Percentiles rank a stretch among this genome's conserved stretches.
These are phyloP conservation scores for Penicillium fuscoglaucum DNA, from an alignment of 2,329 filamentous ascomycete genomes.

Conservation along the genomic window DNA sequence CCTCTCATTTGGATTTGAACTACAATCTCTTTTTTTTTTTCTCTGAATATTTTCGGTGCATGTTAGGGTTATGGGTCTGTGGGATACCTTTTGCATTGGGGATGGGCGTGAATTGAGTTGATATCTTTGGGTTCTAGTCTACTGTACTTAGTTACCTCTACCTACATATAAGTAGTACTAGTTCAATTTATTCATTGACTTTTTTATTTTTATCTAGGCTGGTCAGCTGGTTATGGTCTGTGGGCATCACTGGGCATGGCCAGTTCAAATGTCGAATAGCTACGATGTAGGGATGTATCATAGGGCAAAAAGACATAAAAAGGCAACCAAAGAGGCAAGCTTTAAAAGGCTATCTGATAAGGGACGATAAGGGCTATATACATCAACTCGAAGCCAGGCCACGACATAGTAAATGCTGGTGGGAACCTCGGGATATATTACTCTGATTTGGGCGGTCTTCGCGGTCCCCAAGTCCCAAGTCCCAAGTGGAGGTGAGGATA, in stretches of 20 bases:
- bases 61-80: constrained; percentile 2
- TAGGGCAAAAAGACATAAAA: background rate
- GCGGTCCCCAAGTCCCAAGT: too few species aligned
- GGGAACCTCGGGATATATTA: background rate
- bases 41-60: constrained; percentile 10
- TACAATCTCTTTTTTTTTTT: constrained; percentile 12
- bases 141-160: background rate
- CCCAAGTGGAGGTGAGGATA: background rate
- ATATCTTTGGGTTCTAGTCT: background rate
- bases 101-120: constrained; percentile 6
- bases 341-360: background rate
- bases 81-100: constrained; percentile 9
- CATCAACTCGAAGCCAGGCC: background rate
- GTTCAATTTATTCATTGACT: background rate
- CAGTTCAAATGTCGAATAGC: too few species aligned
- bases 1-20: background rate
- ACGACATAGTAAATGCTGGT: background rate
- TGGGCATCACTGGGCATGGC: too few species aligned
- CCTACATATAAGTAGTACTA: background rate
- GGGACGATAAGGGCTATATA: background rate
- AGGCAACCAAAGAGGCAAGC: background rate
- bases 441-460: background rate
- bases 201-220: background rate
- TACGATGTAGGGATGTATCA: background rate
- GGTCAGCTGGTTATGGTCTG: background rate